Evolutionary conservation across 257 asterid species (phyloP), one percentile per base, ranked within the genome.

Genomic region (Dorcoceras hygrometricum): DNA sequence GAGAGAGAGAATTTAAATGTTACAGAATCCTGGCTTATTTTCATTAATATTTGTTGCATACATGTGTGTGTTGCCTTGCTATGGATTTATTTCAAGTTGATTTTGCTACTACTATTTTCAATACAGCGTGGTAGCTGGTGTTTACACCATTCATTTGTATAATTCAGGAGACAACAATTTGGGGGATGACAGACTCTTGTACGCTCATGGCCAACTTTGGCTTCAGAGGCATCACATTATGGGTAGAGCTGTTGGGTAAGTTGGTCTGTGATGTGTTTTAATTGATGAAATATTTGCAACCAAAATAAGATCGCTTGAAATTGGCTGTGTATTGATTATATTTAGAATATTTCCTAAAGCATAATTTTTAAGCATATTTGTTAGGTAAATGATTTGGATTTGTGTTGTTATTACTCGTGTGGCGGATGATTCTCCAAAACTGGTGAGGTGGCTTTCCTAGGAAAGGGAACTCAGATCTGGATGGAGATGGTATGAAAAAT

Each of bases 181-280:
- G 71, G 96, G 94, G 66, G 99, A 94, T 72, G 99, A 94, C 85
- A 84, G 98, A 78, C 96, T 85, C 81, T 86, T 94, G 48, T 94
- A 94, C 70, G 99, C 99, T 67, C 89, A 88, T 0, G 99, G 99
- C 63, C 99, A 94, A 77, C 96, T 80, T 48, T 94, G 99, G 99
- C 80, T 94, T 68, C 85, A 90, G 36, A 83, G 95, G 75, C 93
- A 90, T 61, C 98, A 94, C 73, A 90, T 94, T 62, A 89, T 94
- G 99, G 99, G 99, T 71, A 85, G 99, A 86, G 99, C 98, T 67
- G 96, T 94, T 51, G 99, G 99, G 99, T 94, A 74, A 90, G 90
- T 78, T 78, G 62, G 68, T 50, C 23, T 43, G 51, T 39, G n/a
- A 39, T 39, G 51, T 6, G 6, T 39, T 12, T 12, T 39, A 12